Evolutionary conservation across 495 filamentous ascomycete genomes (phyloP).

Genomic region (Tuber brumale): DNA sequence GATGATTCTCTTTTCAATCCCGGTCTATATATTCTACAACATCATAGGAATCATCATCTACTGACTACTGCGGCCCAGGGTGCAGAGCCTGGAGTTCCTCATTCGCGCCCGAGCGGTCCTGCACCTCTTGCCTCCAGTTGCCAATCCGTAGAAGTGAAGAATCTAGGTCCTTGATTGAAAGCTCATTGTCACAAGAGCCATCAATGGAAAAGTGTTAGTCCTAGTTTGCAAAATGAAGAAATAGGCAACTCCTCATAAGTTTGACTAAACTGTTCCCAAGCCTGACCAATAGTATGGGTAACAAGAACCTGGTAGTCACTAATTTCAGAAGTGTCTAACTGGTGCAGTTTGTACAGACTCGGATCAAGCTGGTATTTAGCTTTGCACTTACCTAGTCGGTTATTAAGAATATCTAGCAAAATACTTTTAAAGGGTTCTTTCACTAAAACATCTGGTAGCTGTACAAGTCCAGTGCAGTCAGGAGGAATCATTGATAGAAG

Average conservation of each 20-base stretch:
- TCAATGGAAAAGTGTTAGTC: slow-evolving; percentile 19
- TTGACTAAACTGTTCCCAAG: no score
- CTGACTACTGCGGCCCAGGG: no score
- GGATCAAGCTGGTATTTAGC: no score
- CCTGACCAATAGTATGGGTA: no score
- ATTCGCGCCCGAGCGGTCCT: no score
- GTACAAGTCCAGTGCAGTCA: slow-evolving; percentile 8
- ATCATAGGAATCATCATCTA: no score
- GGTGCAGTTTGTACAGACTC: background rate
- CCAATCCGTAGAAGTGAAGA: slow-evolving; percentile 6
- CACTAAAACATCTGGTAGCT: slow-evolving; percentile 11
- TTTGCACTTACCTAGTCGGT: slow-evolving; percentile 4
- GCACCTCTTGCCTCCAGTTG: background rate
- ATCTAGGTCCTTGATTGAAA: slow-evolving; percentile 17
- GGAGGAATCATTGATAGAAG: slow-evolving; percentile 6
- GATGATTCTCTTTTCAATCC: background rate
- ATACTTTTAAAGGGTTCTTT: slow-evolving; percentile 9
- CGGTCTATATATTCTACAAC: background rate
- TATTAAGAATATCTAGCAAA: slow-evolving; percentile 3
- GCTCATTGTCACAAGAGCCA: slow-evolving; percentile 13
- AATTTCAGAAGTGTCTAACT: no score
- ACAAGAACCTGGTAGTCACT: no score
- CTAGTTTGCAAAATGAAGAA: background rate
- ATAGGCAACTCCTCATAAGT: no score
- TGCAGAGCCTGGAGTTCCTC: no score